Base-by-base conservation (phyloP, 352 stramenopile species). In the Globisporangium acanthophoron region DNA sequence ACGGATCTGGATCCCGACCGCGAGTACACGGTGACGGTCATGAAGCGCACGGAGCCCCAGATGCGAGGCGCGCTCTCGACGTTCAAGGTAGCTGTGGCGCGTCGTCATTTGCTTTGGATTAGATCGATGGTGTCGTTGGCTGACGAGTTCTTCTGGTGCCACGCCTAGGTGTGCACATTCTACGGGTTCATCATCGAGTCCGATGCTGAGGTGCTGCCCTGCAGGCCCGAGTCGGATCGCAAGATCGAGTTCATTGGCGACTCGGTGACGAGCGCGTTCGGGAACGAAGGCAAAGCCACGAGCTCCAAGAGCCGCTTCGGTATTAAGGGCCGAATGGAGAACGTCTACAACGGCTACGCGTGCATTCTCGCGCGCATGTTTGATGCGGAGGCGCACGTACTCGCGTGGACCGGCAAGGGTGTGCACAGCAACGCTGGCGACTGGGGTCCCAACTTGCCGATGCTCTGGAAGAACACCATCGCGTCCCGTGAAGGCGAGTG, bases 281-380 rank as follows among this genome's bases (percentile, higher is more conserved):
- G 85, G n/a, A 94, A 94, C 49, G 85, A 94, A 61, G 83, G 85
- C 52, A 85, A 85, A 46, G 71, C 72, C 27, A 85, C 74, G 50
- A 87, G 78, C 54, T 72, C 76, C 40, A 88, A 88, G 56, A 87
- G 80, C 41, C 66, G 90, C 37, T 94, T 94, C 24, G 49, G 58
- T 24, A 89, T 93, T 74, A 94, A 94, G 61, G 85, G 83, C 6
- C 83, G 83, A 29, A 92, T 92, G 81, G 83, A 93, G 60, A 94
- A 94, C 62, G 80, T 93, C 16, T 90, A 92, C 70, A 94, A 94
- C 54, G 78, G 80, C 48, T 94, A 91, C 63, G 74, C 85, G 21
- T 92, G 83, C 69, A 87, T 94, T 60, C 73, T 84, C 13, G 71
- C 85, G 59, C 83, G 85, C 41, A 93, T 94, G 79, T 88, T 93